Evolutionary conservation across 768 basidiomycete species (phyloP), one percentile per base, ranked within the genome.

Genomic region (Xerocomellus intermedius): DNA sequence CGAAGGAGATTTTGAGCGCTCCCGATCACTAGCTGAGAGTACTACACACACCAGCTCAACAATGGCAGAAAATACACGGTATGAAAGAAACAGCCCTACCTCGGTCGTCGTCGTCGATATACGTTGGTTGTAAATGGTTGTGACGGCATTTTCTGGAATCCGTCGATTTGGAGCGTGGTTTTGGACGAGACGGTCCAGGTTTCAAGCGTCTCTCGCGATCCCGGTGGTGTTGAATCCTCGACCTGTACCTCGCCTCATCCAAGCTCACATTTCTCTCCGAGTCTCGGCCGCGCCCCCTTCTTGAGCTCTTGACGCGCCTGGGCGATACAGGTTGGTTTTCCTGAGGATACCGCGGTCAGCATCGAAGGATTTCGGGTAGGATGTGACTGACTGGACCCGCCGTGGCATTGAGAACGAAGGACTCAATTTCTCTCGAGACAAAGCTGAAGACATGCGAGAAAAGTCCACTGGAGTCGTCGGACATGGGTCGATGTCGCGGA

Each of bases 321-420:
- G 42, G 46, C n/a, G 68, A 55, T 8, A 24, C 36, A 6, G 49
- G 50, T 38, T 55, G 57, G 14, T 52, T 66, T 36, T n/a, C 46
- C 69, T 71, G 50, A 12, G 38, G 42, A 54, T 16, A 42, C 17
- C 16, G 19, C 8, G 26, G 51, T 60, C 46, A 68, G 54, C 35
- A 46, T 4, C 22, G 28, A 48, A n/a, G 17, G 36, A 36, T 17
- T n/a, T 6, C 17, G 14, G 30, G 47, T 3, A 19, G 22, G 24
- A 39, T 5, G 13, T 26, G 44, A 64, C 66, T 59, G 61, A 65
- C 61, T 57, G 54, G 45, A 24, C 50, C 54, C 9, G 58, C 85
- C 9, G 85, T 82, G 45, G 89, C 89, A 62, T 75, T 85, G 19
- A 79, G 71, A 24, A 91, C 77, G 67, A 92, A 91, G 12, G 83